phyloP scores from a whole-genome alignment of 225 moss, liverwort and hornwort genomes.

The Pseudisothecium myosuroides region DNA sequence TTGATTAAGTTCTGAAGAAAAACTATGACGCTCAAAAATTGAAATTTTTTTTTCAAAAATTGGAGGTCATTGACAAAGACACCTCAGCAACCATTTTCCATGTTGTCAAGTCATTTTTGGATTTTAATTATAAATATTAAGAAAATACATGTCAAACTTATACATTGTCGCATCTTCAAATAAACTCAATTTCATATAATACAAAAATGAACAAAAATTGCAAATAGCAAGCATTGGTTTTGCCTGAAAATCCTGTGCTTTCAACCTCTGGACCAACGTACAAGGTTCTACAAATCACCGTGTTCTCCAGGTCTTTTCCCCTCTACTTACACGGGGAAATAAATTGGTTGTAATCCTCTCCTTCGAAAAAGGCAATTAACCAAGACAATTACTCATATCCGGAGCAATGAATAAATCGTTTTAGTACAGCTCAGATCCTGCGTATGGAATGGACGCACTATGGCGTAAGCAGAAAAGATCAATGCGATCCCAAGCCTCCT shows the following conservation, averaged over 20 bases:
- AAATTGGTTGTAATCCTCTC: neutral
- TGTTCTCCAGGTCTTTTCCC: neutral
- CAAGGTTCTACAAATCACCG: neutral
- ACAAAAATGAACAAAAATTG: neutral
- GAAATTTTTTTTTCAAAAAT: neutral
- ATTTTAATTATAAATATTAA: neutral
- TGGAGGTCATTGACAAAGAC: neutral
- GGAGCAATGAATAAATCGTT: neutral
- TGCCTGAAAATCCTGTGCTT: neutral
- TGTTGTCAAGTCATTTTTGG: neutral
- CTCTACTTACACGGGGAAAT: neutral
- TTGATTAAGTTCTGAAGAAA: neutral
- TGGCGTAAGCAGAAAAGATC: conserved; percentile 69
- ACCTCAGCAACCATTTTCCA: neutral
- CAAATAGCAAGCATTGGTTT: neutral
- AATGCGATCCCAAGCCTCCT: conserved; percentile 78
- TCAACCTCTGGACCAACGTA: neutral
- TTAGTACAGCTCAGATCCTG: conserved; percentile 9
- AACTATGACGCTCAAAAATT: too few relatives aligned
- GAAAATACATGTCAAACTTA: neutral
- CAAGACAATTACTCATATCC: neutral
- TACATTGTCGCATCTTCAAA: neutral
- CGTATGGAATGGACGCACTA: neutral
- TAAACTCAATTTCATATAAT: neutral
- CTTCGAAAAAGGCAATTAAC: neutral